Conservation (phyloP, 352 stramenopile genomes). For the Phytophthora idaei region DNA sequence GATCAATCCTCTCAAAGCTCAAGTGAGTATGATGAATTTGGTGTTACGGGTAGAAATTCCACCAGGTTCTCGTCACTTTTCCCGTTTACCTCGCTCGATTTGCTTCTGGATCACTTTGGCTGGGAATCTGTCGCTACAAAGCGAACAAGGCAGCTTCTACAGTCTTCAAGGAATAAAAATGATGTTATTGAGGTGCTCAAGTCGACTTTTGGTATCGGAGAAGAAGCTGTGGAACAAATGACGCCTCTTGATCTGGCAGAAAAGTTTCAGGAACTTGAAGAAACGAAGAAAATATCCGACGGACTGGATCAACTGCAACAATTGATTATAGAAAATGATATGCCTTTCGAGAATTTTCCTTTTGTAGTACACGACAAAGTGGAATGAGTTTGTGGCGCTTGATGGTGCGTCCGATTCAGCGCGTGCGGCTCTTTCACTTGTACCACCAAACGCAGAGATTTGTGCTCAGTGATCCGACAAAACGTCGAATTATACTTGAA, state of each 20-base stretch:
- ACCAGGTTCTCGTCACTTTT: constrained; percentile 10
- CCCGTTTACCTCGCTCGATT: constrained; percentile 25
- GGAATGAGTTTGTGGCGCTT: constrained; percentile 50
- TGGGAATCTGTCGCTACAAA: constrained; percentile 18
- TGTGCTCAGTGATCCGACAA: constrained; percentile 14
- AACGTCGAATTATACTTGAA: constrained; percentile 20
- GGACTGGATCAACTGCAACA: constrained; percentile 10
- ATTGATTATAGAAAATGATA: constrained; percentile 10
- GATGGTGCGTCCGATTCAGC: constrained; percentile 46
- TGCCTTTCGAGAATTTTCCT: constrained; percentile 22
- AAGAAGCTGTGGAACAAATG: constrained; percentile 20
- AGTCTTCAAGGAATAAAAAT: constrained; percentile 5
- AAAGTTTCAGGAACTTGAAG: constrained; percentile 16
- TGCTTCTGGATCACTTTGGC: constrained; percentile 26
- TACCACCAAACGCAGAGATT: constrained; percentile 37
- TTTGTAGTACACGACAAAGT: constrained; percentile 27
- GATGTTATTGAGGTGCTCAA: constrained; percentile 1
- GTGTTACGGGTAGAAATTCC: background rate
- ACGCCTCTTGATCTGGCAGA: constrained; percentile 22
- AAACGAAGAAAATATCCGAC: background rate
- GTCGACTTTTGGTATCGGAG: background rate
- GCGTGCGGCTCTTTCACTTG: constrained; percentile 37
- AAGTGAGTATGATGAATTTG: background rate
- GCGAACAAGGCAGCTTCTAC: constrained; percentile 20
- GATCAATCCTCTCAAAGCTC: constrained; percentile 9